Conservation (phyloP, 2,329 filamentous ascomycete genomes). For the Cladosporium sp. region DNA sequence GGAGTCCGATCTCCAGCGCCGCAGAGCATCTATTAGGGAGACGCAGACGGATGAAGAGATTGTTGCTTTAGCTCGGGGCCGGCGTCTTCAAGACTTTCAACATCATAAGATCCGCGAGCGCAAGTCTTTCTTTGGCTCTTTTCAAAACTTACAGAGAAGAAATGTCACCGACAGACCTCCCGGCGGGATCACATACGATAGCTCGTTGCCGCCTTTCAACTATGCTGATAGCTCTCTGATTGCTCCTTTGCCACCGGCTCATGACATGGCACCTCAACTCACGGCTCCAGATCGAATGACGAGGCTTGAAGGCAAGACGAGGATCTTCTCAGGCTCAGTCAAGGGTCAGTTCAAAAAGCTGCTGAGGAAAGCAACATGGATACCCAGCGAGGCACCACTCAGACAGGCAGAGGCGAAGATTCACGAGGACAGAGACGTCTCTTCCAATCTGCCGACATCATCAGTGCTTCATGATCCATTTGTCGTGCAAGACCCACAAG, state of each 20-base stretch:
- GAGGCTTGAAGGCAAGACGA: conserved; percentile 49
- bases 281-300: not conserved
- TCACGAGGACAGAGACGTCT: not conserved
- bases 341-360: conserved; percentile 59
- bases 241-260: conserved; percentile 10
- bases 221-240: conserved; percentile 21
- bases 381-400: conserved; percentile 39
- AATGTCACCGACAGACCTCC: not conserved
- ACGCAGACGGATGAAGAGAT: conserved; percentile 26
- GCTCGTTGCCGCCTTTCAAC: conserved; percentile 24
- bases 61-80: conserved; percentile 34
- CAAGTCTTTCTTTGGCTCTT: conserved; percentile 41
- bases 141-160: conserved; percentile 36
- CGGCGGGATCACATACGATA: conserved; percentile 22
- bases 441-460: not conserved
- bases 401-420: conserved; percentile 46
- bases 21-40: conserved; percentile 19
- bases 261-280: not conserved
- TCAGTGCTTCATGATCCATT: conserved; percentile 5
- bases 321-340: conserved; percentile 54
- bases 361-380: conserved; percentile 42
- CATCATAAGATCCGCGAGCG: conserved; percentile 38
- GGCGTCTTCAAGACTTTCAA: conserved; percentile 38
- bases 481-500: not conserved
- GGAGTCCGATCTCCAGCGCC: not conserved